Evolutionary conservation across 306 rosid genomes (phyloP), one percentile per base, ranked within the genome.

Genomic region (Echinosophora koreensis): DNA sequence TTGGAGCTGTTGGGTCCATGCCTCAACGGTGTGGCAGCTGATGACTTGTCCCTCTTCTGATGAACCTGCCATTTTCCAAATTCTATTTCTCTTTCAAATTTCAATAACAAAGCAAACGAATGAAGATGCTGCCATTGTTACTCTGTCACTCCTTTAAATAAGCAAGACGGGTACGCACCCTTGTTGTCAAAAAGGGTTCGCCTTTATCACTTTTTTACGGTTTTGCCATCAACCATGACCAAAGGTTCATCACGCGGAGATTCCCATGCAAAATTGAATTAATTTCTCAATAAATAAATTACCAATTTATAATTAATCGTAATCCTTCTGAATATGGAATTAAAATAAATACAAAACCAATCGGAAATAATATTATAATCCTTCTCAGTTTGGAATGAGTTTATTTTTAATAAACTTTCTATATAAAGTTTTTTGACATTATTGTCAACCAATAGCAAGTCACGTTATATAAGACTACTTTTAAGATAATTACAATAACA

Each of bases 21-120:
- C 84, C 27, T 92, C 96, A 27, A 90, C 80, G 37, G 82, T 68
- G 91, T 90, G 96, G 77, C 86, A 79, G 61, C 90, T 8, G 69
- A 92, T 41, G 38, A 92, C 93, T 69, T 87, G 97, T 68, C 96
- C 95, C 79, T 86, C 93, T 73, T 88, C 96, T 0, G 85, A 77
- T 22, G 22, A 22, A 22, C 22, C 22, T 71, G 82, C 27, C 18
- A 67, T 55, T 16, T 22, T 22, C 22, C 22, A 22, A 22, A 22
- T 22, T 22, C 22, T 22, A 22, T 22, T 22, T 22, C 22, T 22
- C 22, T 22, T 22, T 52, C 57, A 35, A 58, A 15, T 58, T 74
- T 55, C 66, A 18, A 32, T 17, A 32, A 7, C 13, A 18, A 5
- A 67, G 78, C 5, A 4, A 37, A 37, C 7, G 3, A 34, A 50